Evolutionary conservation across 129 eudicot species (phyloP).

Genomic region (Flaveria brownii): DNA sequence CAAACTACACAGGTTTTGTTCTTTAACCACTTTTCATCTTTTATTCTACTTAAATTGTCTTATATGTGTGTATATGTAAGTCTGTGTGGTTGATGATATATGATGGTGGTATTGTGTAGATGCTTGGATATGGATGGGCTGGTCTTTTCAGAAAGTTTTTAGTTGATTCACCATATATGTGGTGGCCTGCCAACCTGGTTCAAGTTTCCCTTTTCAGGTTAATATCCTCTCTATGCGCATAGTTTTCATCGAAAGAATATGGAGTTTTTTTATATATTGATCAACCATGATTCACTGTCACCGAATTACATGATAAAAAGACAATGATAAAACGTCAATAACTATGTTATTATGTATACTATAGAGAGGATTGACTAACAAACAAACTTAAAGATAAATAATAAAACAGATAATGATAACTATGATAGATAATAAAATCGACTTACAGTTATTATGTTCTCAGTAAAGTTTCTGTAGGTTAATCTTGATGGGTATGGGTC

Average conservation of each 20-base stretch:
- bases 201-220: slow-evolving; percentile 92
- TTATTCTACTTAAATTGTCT: neutral
- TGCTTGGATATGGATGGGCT: slow-evolving; percentile 98
- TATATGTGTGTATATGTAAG: neutral
- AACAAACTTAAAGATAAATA: no score
- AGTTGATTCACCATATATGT: slow-evolving; percentile 87
- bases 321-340: no score
- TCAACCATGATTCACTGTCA: no score
- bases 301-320: no score
- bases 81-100: neutral
- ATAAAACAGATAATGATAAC: no score
- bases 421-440: no score
- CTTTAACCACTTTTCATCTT: neutral
- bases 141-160: slow-evolving; percentile 73
- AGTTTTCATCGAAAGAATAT: no score
- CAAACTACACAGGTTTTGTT: slow-evolving; percentile 63
- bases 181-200: slow-evolving; percentile 94
- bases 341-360: no score
- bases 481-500: no score
- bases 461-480: neutral
- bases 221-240: neutral
- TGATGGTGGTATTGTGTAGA: slow-evolving; percentile 32
- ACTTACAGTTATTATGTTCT: neutral
- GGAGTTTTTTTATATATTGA: no score
- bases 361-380: no score